Base-by-base conservation (phyloP, 73 alveolate genomes). In the Paramecium biaurelia region DNA sequence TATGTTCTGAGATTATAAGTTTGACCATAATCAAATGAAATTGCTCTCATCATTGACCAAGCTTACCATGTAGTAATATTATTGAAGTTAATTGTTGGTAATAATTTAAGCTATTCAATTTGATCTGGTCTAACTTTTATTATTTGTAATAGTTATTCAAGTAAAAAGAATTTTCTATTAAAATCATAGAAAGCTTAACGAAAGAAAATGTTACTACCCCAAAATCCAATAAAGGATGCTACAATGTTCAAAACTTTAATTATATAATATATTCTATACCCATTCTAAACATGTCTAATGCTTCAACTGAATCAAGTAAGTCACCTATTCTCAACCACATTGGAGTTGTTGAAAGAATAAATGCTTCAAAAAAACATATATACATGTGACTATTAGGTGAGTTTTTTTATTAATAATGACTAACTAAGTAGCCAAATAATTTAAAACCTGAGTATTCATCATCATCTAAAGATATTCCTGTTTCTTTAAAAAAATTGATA, bases 31-130 rank as follows among this genome's bases (percentile, higher is more conserved):
- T 79, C 90, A 42, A 79, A 79, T 38, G 76, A 79, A 10, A 79
- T 79, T 43, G 90, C 70, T 45, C 90, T 79, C 42, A 79, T 41
- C 90, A 79, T 79, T 8, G 90, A 79, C 90, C 90, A 79, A 1
- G 90, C 90, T 79, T 79, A 18, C 49, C 45, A 47, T 10, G 70
- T 79, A n/a, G 45, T 26, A 8, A 45, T 18, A 43, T 79, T 79
- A 47, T 79, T 79, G 15, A 79, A 79, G 28, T 79, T 79, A 18
- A 79, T 6, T 0, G 90, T 79, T 21, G 90, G 90, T 24, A 79
- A 7, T 43, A 47, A 79, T 79, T 79, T 79, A 6, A 42, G 26
- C 3, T 38, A 42, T 38, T 26, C 72, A 11, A 42, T 9, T 9
- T 47, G 15, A 42, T 47, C 76, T 26, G n/a, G 43, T 43, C 45